phyloP scores from a whole-genome alignment of 2,329 filamentous ascomycete species.

The Akanthomyces lecanii region DNA sequence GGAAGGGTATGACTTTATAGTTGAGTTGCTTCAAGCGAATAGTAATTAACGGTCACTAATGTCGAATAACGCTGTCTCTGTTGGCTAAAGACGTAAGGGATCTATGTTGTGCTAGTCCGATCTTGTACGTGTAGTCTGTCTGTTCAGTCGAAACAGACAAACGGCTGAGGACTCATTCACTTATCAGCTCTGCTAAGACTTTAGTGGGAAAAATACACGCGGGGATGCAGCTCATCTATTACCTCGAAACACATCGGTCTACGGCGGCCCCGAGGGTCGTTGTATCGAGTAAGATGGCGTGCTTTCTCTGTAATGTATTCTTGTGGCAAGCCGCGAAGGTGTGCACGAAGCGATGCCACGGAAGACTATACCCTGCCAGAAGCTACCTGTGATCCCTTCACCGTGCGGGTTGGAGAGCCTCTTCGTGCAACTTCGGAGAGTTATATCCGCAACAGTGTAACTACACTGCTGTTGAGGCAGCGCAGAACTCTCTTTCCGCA shows the following conservation, averaged over 20 bases:
- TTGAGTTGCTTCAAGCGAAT: no score
- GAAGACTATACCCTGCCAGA: constrained; percentile 35
- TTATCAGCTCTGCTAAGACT: not conserved
- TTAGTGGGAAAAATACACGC: constrained; percentile 8
- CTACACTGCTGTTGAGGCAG: constrained; percentile 4
- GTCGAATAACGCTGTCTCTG: no score
- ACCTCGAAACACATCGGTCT: not conserved
- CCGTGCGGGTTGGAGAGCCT: not conserved
- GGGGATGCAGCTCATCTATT: constrained; percentile 2
- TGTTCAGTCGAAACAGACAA: not conserved
- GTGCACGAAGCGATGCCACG: constrained; percentile 39
- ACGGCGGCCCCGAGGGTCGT: constrained; percentile 37
- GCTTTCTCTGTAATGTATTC: constrained; percentile 47
- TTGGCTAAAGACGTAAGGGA: no score
- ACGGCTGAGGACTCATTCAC: not conserved
- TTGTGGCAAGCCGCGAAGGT: constrained; percentile 39
- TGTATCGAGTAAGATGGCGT: constrained; percentile 46
- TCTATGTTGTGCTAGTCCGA: not conserved
- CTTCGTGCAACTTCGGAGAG: constrained; percentile 8
- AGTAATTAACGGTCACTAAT: no score
- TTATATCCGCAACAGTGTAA: not conserved
- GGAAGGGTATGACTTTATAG: no score
- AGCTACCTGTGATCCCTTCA: constrained; percentile 9
- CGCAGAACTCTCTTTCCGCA: not conserved
- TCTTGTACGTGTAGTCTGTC: not conserved